These are phyloP conservation scores for Xylariomycetidae sp. DNA, from an alignment of 2,329 filamentous ascomycete genomes.

Conservation along the genomic window DNA sequence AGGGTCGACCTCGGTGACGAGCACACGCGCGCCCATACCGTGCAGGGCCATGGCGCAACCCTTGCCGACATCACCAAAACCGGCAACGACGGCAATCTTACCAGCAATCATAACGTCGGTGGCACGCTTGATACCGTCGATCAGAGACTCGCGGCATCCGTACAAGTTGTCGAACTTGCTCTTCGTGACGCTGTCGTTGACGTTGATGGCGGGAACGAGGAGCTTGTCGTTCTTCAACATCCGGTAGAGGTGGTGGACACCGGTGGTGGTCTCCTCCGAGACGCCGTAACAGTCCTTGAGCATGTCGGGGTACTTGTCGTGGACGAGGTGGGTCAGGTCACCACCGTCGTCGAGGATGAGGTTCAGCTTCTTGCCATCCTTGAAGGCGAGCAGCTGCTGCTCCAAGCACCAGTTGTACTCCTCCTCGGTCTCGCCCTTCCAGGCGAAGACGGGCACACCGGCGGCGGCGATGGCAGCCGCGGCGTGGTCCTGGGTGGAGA, in stretches of 20 bases:
- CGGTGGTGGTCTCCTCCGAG: conserved; percentile 98
- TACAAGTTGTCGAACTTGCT: conserved; percentile 99
- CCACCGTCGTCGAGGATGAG: conserved; percentile 98
- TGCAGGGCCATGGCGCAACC: conserved; percentile 93
- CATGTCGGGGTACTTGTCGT: conserved; percentile 98
- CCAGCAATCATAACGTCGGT: conserved; percentile 99
- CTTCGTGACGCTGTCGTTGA: conserved; percentile 99
- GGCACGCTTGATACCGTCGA: conserved; percentile 99
- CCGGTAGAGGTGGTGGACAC: conserved; percentile 98
- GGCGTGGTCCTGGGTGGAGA: conserved; percentile 98
- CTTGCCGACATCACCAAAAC: conserved; percentile 99
- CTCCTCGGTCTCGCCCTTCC: conserved; percentile 94
- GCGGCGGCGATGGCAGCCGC: conserved; percentile 93
- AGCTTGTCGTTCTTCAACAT: conserved; percentile 92
- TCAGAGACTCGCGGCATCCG: conserved; percentile 96
- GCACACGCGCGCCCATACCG: conserved; percentile 94
- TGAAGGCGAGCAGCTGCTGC: conserved; percentile 96
- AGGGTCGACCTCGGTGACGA: conserved; percentile 95
- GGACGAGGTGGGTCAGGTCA: conserved; percentile 92
- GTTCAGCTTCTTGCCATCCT: conserved; percentile 94
- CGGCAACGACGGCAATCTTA: conserved; percentile 96
- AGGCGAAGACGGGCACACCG: conserved; percentile 80
- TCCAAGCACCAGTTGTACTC: conserved; percentile 99
- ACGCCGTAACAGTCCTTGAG: conserved; percentile 98
- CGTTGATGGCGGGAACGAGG: conserved; percentile 94